Evolutionary conservation across 371 early-diverging fungal species (phyloP), one percentile per base, ranked within the genome.

Genomic region (Apophysomyces variabilis): DNA sequence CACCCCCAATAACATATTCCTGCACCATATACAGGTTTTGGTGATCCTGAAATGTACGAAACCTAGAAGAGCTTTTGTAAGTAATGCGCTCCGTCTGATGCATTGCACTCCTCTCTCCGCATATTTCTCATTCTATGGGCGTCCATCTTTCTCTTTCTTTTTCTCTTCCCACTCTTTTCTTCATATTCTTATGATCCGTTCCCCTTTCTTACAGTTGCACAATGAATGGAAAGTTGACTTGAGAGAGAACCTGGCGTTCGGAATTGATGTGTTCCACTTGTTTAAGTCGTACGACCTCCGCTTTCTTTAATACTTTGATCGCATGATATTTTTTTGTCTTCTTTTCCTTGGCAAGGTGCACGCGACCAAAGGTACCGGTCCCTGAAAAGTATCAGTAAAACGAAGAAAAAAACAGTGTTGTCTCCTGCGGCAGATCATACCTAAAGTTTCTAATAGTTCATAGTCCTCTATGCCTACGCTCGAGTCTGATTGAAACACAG

Each of bases 251-350:
- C 60, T 90, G 89, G 76, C 95, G 93, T 74, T 99, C 99, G 68
- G 94, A 95, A 73, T 94, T 94, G 77, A 97, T 94, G 76, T 99
- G 99, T 76, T 97, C 96, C n/a, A 96, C 96, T 74, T 98, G 98
- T 77, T 95, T 94, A 46, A 95, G 83, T 38, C 92, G 87, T 11
- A 98, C 96, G 13, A 98, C 92, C 66, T 95, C 95, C 32, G 87
- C 78, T 75, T 98, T 98, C 70, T 91, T 92, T 65, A 98, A 77
- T 38, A 95, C 94, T 76, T 98, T 98, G 89, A 97, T 92, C 9
- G 98, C 97, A 80, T 90, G 94, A 78, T 84, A 95, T 61, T 87
- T 81, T 57, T 83, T 80, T 21, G 76, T 79, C 26, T 67, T 66
- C 57, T 72, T 80, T 66, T 85, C 89, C 70, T 87, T 87, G 57